phyloP scores from a whole-genome alignment of 768 basidiomycete species.

The Floccularia luteovirens region DNA sequence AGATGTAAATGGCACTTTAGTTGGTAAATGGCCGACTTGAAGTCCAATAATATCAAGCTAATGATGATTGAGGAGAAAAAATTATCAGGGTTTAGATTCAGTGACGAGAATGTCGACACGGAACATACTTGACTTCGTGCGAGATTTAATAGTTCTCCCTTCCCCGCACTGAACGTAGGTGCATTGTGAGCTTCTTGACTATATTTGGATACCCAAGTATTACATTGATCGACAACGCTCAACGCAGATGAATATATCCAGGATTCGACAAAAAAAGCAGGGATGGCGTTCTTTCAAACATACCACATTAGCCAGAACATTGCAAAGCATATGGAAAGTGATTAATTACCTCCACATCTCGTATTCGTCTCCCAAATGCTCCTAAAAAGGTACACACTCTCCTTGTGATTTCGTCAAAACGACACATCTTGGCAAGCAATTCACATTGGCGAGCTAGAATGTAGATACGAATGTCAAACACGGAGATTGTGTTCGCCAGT shows the following conservation, averaged over 20 bases:
- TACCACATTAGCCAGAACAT: slow-evolving; percentile 4
- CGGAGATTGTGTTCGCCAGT: slow-evolving; percentile 81
- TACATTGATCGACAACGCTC: slow-evolving; percentile 75
- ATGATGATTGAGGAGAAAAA: too few relatives aligned
- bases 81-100: slow-evolving; percentile 1
- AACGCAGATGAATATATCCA: slow-evolving; percentile 92
- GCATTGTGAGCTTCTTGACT: slow-evolving; percentile 39
- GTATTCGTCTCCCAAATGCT: slow-evolving; percentile 66
- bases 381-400: slow-evolving; percentile 72
- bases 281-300: slow-evolving; percentile 34
- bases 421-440: slow-evolving; percentile 62
- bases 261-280: slow-evolving; percentile 76
- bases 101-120: neutral
- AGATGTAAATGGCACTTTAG: slow-evolving; percentile 63
- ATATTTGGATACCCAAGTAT: slow-evolving; percentile 53
- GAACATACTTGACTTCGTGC: slow-evolving; percentile 71
- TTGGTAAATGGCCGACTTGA: slow-evolving; percentile 62
- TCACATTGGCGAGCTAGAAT: slow-evolving; percentile 81
- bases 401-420: slow-evolving; percentile 61
- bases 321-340: slow-evolving; percentile 2
- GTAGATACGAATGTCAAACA: slow-evolving; percentile 92
- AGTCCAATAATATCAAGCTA: slow-evolving; percentile 88
- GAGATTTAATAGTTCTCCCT: slow-evolving; percentile 88
- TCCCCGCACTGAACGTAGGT: slow-evolving; percentile 58
- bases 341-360: slow-evolving; percentile 69